Conservation (phyloP, 768 basidiomycete species). For the Boletus sp. region DNA sequence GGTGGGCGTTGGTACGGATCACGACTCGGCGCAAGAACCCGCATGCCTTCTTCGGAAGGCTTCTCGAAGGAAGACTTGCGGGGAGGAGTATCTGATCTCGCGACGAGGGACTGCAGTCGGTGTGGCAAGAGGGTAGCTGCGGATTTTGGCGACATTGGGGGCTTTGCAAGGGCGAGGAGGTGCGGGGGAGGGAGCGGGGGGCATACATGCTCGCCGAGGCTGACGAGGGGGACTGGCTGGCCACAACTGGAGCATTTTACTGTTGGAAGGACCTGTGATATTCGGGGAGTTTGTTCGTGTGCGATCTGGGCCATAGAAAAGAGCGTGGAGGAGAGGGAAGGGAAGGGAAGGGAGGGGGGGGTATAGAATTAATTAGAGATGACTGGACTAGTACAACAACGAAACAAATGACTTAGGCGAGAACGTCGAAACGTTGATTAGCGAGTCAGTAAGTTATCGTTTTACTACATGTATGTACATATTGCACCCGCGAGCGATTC, state of each 20-base stretch:
- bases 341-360: neutral
- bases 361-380: slow-evolving; percentile 26
- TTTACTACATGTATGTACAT: slow-evolving; percentile 20
- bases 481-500: neutral
- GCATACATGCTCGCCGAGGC: slow-evolving; percentile 81
- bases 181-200: slow-evolving; percentile 46
- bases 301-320: slow-evolving; percentile 28
- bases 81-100: slow-evolving; percentile 16
- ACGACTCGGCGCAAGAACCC: slow-evolving; percentile 11
- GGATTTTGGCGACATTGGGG: slow-evolving; percentile 38
- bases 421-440: slow-evolving; percentile 10
- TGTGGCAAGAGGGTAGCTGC: slow-evolving; percentile 48
- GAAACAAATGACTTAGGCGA: neutral
- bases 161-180: slow-evolving; percentile 32
- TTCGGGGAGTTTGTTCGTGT: slow-evolving; percentile 21
- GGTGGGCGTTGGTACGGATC: slow-evolving; percentile 29
- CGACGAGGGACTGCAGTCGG: slow-evolving; percentile 48
- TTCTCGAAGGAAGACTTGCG: slow-evolving; percentile 8
- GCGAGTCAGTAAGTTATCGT: slow-evolving; percentile 2
- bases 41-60: slow-evolving; percentile 3
- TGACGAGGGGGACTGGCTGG: slow-evolving; percentile 64
- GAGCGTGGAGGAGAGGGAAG: slow-evolving; percentile 7
- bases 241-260: slow-evolving; percentile 85
- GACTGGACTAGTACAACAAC: slow-evolving; percentile 9
- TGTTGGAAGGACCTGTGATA: slow-evolving; percentile 72